These are phyloP conservation scores for Moelleriella libera DNA, from an alignment of 2,329 filamentous ascomycete species.

Conservation along the genomic window DNA sequence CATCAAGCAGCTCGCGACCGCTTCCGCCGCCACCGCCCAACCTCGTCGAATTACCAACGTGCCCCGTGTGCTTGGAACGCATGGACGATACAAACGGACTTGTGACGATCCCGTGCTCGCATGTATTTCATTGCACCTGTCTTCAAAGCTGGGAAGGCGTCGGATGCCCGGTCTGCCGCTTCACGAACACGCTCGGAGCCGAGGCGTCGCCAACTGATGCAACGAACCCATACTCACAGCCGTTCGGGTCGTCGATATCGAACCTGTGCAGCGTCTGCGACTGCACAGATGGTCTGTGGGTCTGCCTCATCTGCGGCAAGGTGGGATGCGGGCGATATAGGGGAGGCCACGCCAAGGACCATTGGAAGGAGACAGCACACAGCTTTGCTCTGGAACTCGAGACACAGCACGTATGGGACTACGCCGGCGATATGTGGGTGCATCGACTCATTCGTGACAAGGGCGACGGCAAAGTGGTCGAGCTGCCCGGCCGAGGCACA, in stretches of 20 bases:
- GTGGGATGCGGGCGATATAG: conserved; percentile 93
- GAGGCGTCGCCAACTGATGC: conserved; percentile 22
- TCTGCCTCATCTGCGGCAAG: conserved; percentile 85
- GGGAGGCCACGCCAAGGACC: conserved; percentile 80
- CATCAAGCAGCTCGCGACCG: conserved; percentile 36
- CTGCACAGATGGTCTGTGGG: conserved; percentile 74
- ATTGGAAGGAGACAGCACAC: conserved; percentile 82
- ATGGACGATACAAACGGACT: conserved; percentile 97
- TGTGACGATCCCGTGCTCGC: conserved; percentile 90
- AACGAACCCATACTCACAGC: conserved; percentile 34
- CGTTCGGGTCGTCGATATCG: conserved; percentile 44
- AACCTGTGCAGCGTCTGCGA: conserved; percentile 76
- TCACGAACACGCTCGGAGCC: conserved; percentile 42
- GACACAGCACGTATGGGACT: conserved; percentile 96
- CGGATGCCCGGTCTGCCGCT: conserved; percentile 88
- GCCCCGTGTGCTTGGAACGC: conserved; percentile 87
- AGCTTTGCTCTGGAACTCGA: conserved; percentile 86
- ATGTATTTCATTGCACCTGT: conserved; percentile 95
- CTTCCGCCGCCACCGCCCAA: conserved; percentile 61
- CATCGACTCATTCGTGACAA: conserved; percentile 91
- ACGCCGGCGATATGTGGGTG: conserved; percentile 88
- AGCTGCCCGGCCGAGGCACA: conserved; percentile 50
- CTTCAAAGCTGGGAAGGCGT: conserved; percentile 91
- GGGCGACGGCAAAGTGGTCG: conserved; percentile 80
- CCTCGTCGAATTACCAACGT: conserved; percentile 83